Evolutionary conservation across 257 asterid genomes (phyloP), one percentile per base, ranked within the genome.

Genomic region (Forsythia suspensa): DNA sequence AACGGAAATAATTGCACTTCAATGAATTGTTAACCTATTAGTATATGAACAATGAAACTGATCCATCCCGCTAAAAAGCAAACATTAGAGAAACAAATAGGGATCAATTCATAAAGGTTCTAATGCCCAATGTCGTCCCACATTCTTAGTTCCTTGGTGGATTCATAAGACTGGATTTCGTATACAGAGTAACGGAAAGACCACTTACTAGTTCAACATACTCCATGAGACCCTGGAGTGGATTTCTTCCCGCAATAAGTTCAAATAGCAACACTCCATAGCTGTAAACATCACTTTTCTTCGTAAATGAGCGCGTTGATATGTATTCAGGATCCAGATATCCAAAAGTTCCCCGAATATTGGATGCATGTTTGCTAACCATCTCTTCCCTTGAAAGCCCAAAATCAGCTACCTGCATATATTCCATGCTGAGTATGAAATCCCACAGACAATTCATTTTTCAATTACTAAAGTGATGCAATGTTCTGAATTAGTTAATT

Each of bases 321-420:
- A 95, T 81, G 83, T 95, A 95, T 70, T 93, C 99, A 20, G 99
- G 99, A 85, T 95, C 99, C 39, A 95, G 93, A 84, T 95, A 95
- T 52, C 99, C 99, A 59, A 90, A 92, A 48, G 99, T 95, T 80
- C 99, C 99, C 71, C 83, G 90, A 84, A 95, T 83, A 79, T 93
- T 89, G 70, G 96, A 85, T 39, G 79, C 92, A n/a, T 87, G 87
- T 80, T 89, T 90, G 89, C 65, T 87, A 70, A 90, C 89, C 91
- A 89, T 82, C 80, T 95, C 99, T 88, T 90, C 99, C 87, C 97
- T 93, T 75, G 99, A 95, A 74, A 95, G 98, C 76, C 98, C 98
- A 84, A 94, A 94, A 82, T 92, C 98, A 70, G 98, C 93, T 24
- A 94, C 97, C 98, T 94, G 81, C 74, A 80, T 71, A 75, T 55